A percentile compares a stretch with the other conserved stretches of the same genome.
Conservation (phyloP, 305 asterid genomes). For the Fraxinus xanthoxyloides region DNA sequence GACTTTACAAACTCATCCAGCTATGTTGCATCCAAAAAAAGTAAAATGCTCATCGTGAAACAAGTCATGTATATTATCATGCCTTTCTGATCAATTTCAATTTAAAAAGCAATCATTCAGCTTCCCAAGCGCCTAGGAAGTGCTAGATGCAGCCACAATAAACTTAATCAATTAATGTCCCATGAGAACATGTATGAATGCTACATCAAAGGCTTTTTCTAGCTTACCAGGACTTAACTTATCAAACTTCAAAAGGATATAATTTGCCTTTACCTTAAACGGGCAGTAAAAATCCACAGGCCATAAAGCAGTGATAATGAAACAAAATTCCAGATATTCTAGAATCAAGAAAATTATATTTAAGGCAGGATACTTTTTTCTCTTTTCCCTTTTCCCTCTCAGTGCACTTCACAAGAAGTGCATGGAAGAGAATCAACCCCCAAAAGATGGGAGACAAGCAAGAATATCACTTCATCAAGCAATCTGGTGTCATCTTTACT, state of each 20-base stretch:
- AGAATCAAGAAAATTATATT: neutral
- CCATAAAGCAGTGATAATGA: neutral
- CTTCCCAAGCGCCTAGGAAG: neutral
- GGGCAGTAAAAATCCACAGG: neutral
- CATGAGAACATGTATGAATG: neutral
- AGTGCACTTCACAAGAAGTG: slow-evolving; percentile 14
- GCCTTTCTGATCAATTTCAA: neutral
- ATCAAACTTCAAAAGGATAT: neutral
- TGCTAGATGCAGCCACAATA: neutral
- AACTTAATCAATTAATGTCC: neutral
- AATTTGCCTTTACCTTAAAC: neutral
- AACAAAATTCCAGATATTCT: neutral
- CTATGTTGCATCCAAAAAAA: neutral
- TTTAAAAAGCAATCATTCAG: neutral
- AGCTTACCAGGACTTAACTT: neutral
- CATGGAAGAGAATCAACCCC: neutral
- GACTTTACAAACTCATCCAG: neutral
- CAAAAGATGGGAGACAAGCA: slow-evolving; percentile 12
- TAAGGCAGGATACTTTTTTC: slow-evolving; percentile 7
- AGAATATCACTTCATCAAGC: neutral
- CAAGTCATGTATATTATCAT: neutral
- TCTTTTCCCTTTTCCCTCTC: neutral
- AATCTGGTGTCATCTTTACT: neutral
- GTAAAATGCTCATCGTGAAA: neutral
- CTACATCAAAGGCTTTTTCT: neutral